Conservation (phyloP, 176 grass and related monocot genomes). For the Rhynchospora tenuis region DNA sequence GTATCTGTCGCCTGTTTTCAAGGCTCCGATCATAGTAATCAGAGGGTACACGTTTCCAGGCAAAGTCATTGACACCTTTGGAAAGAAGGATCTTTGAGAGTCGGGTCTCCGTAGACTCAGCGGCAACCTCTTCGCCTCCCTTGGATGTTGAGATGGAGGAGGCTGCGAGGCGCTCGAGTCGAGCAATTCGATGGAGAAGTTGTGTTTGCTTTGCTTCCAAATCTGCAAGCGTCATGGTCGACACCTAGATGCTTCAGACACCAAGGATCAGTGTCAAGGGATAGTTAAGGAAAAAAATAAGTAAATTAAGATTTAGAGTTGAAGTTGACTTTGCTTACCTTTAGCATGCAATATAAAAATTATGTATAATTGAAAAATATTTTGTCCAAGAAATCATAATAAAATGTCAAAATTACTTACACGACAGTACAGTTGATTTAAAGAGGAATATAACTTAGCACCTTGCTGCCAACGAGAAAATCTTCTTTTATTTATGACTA, state of each 20-base stretch:
- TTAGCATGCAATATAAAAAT: too few relatives aligned
- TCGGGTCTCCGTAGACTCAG: conserved; percentile 29
- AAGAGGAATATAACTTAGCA: too few relatives aligned
- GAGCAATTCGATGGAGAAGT: conserved; percentile 52
- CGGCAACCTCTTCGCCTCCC: background rate
- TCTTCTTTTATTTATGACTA: too few relatives aligned
- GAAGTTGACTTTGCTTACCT: too few relatives aligned
- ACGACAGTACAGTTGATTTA: too few relatives aligned
- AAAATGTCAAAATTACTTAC: too few relatives aligned
- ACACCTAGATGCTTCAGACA: background rate
- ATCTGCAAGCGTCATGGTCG: conserved; percentile 46
- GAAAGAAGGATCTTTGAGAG: conserved; percentile 45
- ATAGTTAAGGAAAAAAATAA: too few relatives aligned
- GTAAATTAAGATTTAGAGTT: too few relatives aligned
- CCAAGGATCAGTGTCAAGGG: background rate
- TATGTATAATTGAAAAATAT: too few relatives aligned
- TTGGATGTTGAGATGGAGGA: background rate
- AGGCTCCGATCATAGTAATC: conserved; percentile 81
- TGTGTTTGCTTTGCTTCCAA: conserved; percentile 53
- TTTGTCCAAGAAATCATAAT: too few relatives aligned
- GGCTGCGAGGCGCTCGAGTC: conserved; percentile 42
- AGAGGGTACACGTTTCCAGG: conserved; percentile 53
- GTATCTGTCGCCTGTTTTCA: conserved; percentile 51
- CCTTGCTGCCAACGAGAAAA: too few relatives aligned
- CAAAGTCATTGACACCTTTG: conserved; percentile 54